These are phyloP conservation scores for Malassezia caprae DNA, from an alignment of 1,284 basidiomycete genomes.

Conservation along the genomic window DNA sequence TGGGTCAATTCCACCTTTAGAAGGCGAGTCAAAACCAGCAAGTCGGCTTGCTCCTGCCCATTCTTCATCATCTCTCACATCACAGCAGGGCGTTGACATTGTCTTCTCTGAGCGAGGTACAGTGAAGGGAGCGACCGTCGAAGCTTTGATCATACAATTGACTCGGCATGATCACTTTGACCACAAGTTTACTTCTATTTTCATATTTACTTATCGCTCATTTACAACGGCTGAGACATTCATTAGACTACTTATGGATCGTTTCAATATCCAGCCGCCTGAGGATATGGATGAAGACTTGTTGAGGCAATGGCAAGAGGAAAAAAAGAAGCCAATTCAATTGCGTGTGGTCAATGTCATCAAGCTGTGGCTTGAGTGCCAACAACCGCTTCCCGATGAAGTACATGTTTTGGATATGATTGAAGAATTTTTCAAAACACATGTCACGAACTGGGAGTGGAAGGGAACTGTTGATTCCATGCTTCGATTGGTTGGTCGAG, in stretches of 20 bases:
- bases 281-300: conserved; percentile 60
- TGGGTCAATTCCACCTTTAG: not conserved
- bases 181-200: conserved; percentile 74
- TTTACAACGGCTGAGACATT: conserved; percentile 79
- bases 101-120: not conserved
- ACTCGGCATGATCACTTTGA: conserved; percentile 66
- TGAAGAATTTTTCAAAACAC: not conserved
- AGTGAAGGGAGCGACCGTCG: conserved; percentile 75
- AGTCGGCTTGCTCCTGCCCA: not conserved
- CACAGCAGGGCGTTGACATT: not conserved
- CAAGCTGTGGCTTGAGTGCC: conserved; percentile 49
- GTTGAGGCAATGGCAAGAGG: conserved; percentile 67
- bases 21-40: not conserved
- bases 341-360: conserved; percentile 49
- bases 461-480: not conserved
- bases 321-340: conserved; percentile 80
- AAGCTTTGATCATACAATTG: conserved; percentile 73
- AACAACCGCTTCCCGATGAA: not conserved
- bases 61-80: not conserved
- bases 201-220: conserved; percentile 92
- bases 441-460: conserved; percentile 9
- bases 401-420: not conserved
- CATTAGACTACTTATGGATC: conserved; percentile 70
- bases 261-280: conserved; percentile 73
- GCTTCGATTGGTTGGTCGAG: not conserved